Evolutionary conservation across 177 flowering plant species (phyloP).

Genomic region (Telopea speciosissima): DNA sequence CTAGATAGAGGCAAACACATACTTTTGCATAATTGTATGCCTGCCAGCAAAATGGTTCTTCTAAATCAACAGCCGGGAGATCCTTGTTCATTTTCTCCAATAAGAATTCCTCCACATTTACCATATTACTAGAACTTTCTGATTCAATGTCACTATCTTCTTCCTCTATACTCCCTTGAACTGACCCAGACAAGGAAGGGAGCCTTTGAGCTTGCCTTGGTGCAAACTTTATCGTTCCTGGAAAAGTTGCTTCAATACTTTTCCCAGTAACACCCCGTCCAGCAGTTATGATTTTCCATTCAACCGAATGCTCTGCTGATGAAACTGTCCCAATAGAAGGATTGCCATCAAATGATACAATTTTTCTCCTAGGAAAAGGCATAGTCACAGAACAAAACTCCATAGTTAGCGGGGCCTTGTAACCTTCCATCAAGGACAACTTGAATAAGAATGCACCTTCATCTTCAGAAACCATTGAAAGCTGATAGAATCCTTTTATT

Average conservation of each 20-base stretch:
- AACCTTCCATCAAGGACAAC: constrained; percentile 81
- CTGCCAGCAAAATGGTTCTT: constrained; percentile 97
- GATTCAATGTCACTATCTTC: constrained; percentile 82
- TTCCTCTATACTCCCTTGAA: constrained; percentile 37
- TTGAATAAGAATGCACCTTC: constrained; percentile 97
- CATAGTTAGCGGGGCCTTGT: constrained; percentile 69
- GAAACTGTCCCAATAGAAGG: constrained; percentile 91
- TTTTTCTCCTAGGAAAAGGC: constrained; percentile 91
- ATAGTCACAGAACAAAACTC: constrained; percentile 85
- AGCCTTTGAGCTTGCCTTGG: constrained; percentile 52
- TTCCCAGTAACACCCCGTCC: constrained; percentile 75
- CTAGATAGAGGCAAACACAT: constrained; percentile 12
- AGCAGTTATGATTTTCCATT: constrained; percentile 83
- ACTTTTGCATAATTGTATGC: constrained; percentile 94
- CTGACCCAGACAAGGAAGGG: constrained; percentile 29
- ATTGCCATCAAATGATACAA: constrained; percentile 79
- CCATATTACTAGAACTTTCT: constrained; percentile 52
- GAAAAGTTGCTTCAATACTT: constrained; percentile 90
- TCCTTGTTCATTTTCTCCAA: constrained; percentile 86
- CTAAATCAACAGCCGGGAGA: constrained; percentile 78
- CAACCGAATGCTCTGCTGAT: constrained; percentile 70
- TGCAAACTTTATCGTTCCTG: constrained; percentile 88
- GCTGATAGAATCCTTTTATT: constrained; percentile 94
- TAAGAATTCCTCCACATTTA: constrained; percentile 71
- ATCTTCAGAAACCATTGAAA: constrained; percentile 98